Evolutionary conservation across 257 asterid species (phyloP), one percentile per base, ranked within the genome.

Genomic region (Striga asiatica): DNA sequence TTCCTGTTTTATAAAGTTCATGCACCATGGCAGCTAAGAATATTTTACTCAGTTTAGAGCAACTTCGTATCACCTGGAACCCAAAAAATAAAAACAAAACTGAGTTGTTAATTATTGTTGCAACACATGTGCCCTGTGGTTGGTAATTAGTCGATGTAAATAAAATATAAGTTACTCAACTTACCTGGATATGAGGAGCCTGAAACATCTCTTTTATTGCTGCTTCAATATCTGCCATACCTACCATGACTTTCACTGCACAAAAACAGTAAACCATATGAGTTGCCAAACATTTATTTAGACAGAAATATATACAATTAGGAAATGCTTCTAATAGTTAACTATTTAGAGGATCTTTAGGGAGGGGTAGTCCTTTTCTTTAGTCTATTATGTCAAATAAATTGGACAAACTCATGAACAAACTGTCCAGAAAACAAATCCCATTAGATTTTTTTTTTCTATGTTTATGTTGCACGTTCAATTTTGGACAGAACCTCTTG

Each of bases 1-100:
- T 87, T 66, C 98, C 98, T 20, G 97, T 88, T 66, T 76, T 92
- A 59, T 84, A 85, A 41, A 88, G 94, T 62, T 92, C 97, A 57
- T 87, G 83, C 6, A 92, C 95, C 98, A 92, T 84, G 56, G 97
- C 95, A 54, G 94, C 93, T 88, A 88, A 74, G 85, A 87, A 88
- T 60, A 92, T 87, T 66, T 84, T 84, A 65, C 98, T 74, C 60
- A 88, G 76, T 67, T 66, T 84, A 16, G 95, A 77, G 66, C 74
- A 63, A 50, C 80, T 84, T 75, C 72, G 71, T 80, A 92, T 92
- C 73, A 88, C 93, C 97, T 91, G 78, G 31, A 37, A 58, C 18
- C 45, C 60, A n/a, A 27, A 60, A 62, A 21, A 37, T 61, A 62
- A 23, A 14, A 12, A 65, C n/a, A n/a, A n/a, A n/a, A n/a, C n/a